These are phyloP conservation scores for Lipomyces yamadae DNA, from an alignment of 805 yeast species.

Conservation along the genomic window DNA sequence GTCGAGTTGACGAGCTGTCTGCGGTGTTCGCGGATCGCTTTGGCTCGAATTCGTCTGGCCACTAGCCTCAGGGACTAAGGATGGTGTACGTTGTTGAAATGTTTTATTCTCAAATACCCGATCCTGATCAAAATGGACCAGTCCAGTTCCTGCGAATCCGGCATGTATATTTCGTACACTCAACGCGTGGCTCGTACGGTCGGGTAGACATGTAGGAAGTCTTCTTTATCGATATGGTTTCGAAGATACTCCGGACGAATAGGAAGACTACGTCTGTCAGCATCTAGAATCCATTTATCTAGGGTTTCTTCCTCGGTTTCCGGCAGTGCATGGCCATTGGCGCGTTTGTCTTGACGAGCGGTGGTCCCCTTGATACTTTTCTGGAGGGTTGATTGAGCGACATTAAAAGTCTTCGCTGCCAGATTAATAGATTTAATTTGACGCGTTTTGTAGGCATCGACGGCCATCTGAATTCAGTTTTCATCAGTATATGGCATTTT, in stretches of 20 bases:
- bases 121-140: background rate
- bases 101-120: too few species aligned
- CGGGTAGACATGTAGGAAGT: background rate
- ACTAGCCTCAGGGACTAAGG: too few species aligned
- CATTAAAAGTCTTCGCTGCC: constrained; percentile 1
- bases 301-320: constrained; percentile 1
- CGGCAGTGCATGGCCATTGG: background rate
- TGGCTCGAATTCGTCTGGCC: too few species aligned
- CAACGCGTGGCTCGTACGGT: constrained; percentile 4
- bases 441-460: background rate
- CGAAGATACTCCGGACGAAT: too few species aligned
- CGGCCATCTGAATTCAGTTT: background rate
- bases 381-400: background rate
- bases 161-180: background rate
- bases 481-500: background rate
- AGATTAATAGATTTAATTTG: background rate
- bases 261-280: too few species aligned
- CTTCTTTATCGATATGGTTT: too few species aligned
- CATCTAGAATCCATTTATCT: too few species aligned
- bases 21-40: too few species aligned
- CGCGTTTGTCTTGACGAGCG: constrained; percentile 1
- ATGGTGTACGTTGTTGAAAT: too few species aligned
- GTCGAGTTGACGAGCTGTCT: too few species aligned
- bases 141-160: constrained; percentile 5
- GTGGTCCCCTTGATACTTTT: background rate